Conservation (phyloP, 495 filamentous ascomycete species). For the Penicillium bialowiezense region DNA sequence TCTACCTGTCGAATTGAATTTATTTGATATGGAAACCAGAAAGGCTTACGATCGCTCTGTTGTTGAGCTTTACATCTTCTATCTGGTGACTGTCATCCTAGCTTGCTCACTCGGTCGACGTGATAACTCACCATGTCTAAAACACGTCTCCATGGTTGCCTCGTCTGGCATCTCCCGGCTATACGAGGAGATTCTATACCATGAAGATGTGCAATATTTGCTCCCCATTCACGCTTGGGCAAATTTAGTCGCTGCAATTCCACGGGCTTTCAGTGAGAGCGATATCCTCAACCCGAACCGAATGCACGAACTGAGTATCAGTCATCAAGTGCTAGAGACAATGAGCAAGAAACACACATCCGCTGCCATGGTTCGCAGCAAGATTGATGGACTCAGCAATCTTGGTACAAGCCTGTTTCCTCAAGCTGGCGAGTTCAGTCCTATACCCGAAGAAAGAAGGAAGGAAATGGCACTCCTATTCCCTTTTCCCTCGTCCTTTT, state of each 20-base stretch:
- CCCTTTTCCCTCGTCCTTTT: conserved; percentile 5
- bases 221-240: conserved; percentile 13
- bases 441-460: too few species aligned
- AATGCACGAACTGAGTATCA: conserved; percentile 4
- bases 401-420: neutral
- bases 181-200: conserved; percentile 17
- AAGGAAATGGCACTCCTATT: conserved; percentile 1
- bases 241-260: conserved; percentile 13
- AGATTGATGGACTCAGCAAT: neutral
- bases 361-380: neutral
- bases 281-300: conserved; percentile 2
- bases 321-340: conserved; percentile 4
- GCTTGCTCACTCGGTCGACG: conserved; percentile 14
- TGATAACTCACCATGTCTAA: conserved; percentile 7
- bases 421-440: neutral
- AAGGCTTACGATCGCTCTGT: conserved; percentile 1
- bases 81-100: conserved; percentile 15
- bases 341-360: conserved; percentile 13
- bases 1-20: conserved; percentile 1
- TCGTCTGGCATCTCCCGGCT: conserved; percentile 16
- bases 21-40: conserved; percentile 2
- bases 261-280: conserved; percentile 11
- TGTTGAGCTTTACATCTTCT: conserved; percentile 15
- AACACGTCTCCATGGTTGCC: conserved; percentile 13
- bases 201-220: conserved; percentile 8